These are phyloP conservation scores for Populus deltoides DNA, from an alignment of 345 rosid species.

Conservation along the genomic window DNA sequence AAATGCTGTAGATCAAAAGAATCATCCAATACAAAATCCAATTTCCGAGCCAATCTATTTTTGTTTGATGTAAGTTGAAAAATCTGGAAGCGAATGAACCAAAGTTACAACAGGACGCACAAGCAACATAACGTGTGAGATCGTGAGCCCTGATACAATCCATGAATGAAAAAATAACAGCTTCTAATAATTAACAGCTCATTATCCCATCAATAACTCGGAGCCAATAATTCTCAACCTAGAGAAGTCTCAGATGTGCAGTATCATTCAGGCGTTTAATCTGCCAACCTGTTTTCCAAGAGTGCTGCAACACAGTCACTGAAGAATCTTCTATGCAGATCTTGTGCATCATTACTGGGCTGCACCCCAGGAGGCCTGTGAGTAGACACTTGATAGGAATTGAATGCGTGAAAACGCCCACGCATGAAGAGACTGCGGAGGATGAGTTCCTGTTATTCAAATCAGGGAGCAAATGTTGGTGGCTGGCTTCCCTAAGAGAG, in stretches of 20 bases:
- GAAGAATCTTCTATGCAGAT: constrained; percentile 88
- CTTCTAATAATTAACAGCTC: constrained; percentile 15
- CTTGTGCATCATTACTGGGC: constrained; percentile 66
- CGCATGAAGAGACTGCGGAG: constrained; percentile 38
- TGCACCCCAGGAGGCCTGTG: constrained; percentile 80
- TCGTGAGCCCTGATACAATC: constrained; percentile 10
- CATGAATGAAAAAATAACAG: constrained; percentile 5
- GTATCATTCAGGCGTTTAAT: constrained; percentile 82
- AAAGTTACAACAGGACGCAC: constrained; percentile 31
- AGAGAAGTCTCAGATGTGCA: constrained; percentile 83
- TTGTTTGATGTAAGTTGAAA: constrained; percentile 18
- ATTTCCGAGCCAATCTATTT: constrained; percentile 26
- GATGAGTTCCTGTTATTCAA: constrained; percentile 47
- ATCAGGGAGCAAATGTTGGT: constrained; percentile 42
- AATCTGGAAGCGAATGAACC: constrained; percentile 28
- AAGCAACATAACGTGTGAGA: constrained; percentile 12
- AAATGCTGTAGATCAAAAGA: constrained; percentile 40
- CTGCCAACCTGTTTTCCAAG: constrained; percentile 90
- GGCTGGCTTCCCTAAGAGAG: constrained; percentile 53
- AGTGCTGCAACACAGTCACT: constrained; percentile 77
- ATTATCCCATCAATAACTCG: constrained; percentile 5
- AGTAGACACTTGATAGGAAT: constrained; percentile 78
- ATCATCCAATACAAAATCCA: constrained; percentile 31
- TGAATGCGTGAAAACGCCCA: constrained; percentile 85
- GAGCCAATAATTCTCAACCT: constrained; percentile 21